Evolutionary conservation across 2,329 filamentous ascomycete species (phyloP).

Genomic region (Colletotrichum lentis): DNA sequence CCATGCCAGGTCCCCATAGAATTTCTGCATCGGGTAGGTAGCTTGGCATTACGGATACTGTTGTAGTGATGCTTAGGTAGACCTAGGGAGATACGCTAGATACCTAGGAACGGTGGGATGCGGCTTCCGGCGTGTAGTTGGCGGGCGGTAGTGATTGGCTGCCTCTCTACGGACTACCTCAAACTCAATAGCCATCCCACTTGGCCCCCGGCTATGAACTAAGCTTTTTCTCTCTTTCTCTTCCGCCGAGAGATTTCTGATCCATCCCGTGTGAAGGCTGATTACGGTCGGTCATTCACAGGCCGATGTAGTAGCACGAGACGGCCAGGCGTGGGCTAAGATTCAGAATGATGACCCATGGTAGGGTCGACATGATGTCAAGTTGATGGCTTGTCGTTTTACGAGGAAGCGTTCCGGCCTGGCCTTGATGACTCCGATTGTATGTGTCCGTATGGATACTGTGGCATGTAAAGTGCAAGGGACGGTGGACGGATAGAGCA

Average conservation of each 20-base stretch:
- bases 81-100: too few species aligned
- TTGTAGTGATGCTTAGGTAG: not conserved
- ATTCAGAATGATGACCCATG: not conserved
- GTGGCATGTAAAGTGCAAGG: too few species aligned
- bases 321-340: not conserved
- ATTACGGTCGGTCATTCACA: constrained; percentile 12
- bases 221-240: constrained; percentile 27
- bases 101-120: not conserved
- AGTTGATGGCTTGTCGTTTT: not conserved
- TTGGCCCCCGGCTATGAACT: constrained; percentile 21
- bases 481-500: not conserved
- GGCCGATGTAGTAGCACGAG: constrained; percentile 1
- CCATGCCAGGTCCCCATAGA: not conserved
- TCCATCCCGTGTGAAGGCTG: constrained; percentile 26
- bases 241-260: constrained; percentile 32
- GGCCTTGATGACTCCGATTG: constrained; percentile 13
- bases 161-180: constrained; percentile 4
- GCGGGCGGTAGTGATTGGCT: not conserved
- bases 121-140: constrained; percentile 8
- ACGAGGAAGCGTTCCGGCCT: constrained; percentile 1
- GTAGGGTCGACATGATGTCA: constrained; percentile 10
- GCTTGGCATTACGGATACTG: too few species aligned
- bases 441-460: too few species aligned
- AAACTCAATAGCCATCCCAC: constrained; percentile 11
- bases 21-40: too few species aligned